Percentiles rank a stretch among this genome's conserved stretches.
These are phyloP conservation scores for Mrakia frigida DNA, from an alignment of 768 basidiomycete species.

Conservation along the genomic window DNA sequence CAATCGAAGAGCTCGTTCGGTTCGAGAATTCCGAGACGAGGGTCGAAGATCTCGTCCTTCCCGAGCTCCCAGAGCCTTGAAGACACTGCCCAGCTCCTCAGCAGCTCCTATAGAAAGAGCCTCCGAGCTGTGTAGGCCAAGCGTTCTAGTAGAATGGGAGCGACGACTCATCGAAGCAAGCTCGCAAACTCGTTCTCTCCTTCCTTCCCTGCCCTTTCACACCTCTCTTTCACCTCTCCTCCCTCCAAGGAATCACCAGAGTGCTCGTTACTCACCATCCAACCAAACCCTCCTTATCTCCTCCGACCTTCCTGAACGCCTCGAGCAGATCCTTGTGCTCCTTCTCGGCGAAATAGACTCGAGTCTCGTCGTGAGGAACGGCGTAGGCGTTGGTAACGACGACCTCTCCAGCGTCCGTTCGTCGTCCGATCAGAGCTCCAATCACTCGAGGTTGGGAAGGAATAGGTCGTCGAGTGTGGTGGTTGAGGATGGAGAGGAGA, in stretches of 20 bases:
- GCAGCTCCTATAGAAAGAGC: too few relatives aligned
- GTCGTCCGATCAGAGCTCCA: constrained; percentile 84
- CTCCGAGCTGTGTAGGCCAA: background rate
- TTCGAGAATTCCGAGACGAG: too few relatives aligned
- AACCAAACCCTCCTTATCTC: constrained; percentile 70
- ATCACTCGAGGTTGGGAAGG: constrained; percentile 76
- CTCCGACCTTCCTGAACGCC: constrained; percentile 65
- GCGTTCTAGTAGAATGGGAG: background rate
- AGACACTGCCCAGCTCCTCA: too few relatives aligned
- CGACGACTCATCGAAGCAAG: background rate
- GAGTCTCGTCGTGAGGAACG: constrained; percentile 59
- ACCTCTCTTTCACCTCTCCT: background rate
- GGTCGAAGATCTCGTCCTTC: too few relatives aligned
- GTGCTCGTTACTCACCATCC: constrained; percentile 65
- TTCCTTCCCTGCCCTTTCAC: background rate
- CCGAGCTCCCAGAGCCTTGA: too few relatives aligned
- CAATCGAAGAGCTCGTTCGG: too few relatives aligned
- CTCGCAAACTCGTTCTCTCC: too few relatives aligned
- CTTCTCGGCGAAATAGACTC: constrained; percentile 31
- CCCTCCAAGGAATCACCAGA: background rate
- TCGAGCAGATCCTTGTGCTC: constrained; percentile 88
- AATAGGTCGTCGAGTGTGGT: constrained; percentile 76
- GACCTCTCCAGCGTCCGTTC: constrained; percentile 52
- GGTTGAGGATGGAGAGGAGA: constrained; percentile 90
- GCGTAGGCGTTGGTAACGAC: constrained; percentile 80